Percentiles rank a stretch among this genome's conserved stretches.
phyloP scores from a whole-genome alignment of 139 green algal species.

The Coelastrella sp. region DNA sequence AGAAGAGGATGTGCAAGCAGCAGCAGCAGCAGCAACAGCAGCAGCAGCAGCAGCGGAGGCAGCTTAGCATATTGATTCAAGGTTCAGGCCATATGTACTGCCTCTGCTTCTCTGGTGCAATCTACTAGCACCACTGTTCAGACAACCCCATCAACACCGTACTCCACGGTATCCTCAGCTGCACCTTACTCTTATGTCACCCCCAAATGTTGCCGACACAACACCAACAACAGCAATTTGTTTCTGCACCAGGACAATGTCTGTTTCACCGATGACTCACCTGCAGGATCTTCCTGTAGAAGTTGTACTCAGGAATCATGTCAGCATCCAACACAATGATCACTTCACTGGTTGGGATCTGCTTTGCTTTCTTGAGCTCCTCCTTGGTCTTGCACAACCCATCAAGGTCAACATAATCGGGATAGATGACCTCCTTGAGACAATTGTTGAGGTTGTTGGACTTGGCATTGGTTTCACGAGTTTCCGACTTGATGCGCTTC shows the following conservation, averaged over 20 bases:
- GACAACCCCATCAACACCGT: no score
- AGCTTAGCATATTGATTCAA: no score
- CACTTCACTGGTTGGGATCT: constrained; percentile 14
- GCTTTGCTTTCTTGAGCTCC: not conserved
- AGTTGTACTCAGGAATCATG: constrained; percentile 2
- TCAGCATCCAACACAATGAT: constrained; percentile 63
- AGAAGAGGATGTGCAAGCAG: constrained; percentile 53
- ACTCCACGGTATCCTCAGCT: not conserved
- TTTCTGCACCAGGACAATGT: no score
- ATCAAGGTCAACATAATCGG: constrained; percentile 66
- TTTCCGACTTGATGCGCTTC: not conserved
- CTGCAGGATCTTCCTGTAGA: not conserved
- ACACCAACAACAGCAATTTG: no score
- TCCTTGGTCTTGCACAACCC: constrained; percentile 52
- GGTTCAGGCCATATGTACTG: not conserved
- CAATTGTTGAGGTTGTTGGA: constrained; percentile 77
- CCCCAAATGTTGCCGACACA: no score
- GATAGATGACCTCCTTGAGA: constrained; percentile 40
- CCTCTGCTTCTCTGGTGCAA: no score
- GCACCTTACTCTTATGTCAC: no score
- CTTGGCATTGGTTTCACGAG: constrained; percentile 82
- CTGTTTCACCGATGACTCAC: no score
- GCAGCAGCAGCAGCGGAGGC: constrained; percentile 79
- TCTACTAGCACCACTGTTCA: no score
- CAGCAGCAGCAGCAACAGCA: constrained; percentile 67